phyloP scores from a whole-genome alignment of 306 rosid genomes.

The Bauhinia variegata region DNA sequence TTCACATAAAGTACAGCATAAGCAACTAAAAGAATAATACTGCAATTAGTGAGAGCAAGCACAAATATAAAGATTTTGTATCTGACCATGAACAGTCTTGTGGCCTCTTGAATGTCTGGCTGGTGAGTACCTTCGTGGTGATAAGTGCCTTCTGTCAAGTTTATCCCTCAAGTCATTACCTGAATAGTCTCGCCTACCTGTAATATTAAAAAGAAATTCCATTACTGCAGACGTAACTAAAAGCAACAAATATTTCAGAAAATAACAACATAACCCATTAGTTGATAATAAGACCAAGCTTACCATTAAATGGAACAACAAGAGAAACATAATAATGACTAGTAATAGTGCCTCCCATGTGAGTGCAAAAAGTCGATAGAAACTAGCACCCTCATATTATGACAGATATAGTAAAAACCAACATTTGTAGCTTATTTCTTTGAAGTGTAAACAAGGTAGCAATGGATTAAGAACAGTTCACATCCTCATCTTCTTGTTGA shows the following conservation, averaged over 20 bases:
- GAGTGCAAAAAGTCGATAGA: conserved; percentile 60
- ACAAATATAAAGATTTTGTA: conserved; percentile 33
- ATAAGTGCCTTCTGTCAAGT: conserved; percentile 72
- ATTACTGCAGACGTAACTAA: conserved; percentile 28
- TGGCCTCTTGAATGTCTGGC: conserved; percentile 67
- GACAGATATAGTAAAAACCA: conserved; percentile 58
- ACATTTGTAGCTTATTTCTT: conserved; percentile 55
- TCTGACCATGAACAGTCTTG: conserved; percentile 60
- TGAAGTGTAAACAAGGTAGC: conserved; percentile 54
- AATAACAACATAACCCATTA: conserved; percentile 31
- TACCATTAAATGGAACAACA: conserved; percentile 75
- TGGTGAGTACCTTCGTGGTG: conserved; percentile 65
- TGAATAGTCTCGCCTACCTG: conserved; percentile 72
- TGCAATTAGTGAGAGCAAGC: conserved; percentile 29
- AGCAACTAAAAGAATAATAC: conserved; percentile 6
- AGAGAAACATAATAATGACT: conserved; percentile 76
- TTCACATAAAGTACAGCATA: background rate
- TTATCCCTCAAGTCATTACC: conserved; percentile 81
- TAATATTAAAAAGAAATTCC: conserved; percentile 42
- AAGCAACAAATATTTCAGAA: conserved; percentile 25
- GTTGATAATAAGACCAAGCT: conserved; percentile 56
- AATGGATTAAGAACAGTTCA: conserved; percentile 54
- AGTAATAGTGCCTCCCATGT: conserved; percentile 69
- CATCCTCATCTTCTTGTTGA: conserved; percentile 57
- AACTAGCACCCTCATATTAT: conserved; percentile 53